These are phyloP conservation scores for Anacardium occidentale DNA, from an alignment of 345 rosid genomes.

Conservation along the genomic window DNA sequence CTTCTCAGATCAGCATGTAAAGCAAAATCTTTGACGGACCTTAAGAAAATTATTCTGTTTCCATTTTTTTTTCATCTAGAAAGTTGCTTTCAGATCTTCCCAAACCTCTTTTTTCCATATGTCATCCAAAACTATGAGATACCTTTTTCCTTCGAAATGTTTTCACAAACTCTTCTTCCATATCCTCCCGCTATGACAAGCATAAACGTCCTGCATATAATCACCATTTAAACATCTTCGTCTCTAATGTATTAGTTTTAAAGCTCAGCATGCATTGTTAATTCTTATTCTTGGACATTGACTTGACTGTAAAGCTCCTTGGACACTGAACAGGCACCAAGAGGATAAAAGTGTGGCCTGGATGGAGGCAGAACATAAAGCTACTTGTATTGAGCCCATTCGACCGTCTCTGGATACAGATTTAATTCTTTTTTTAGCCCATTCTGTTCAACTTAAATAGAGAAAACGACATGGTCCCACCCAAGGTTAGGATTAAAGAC, in stretches of 20 bases:
- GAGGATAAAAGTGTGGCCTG: no score
- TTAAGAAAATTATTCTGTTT: conserved; percentile 22
- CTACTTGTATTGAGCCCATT: no score
- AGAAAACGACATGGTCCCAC: no score
- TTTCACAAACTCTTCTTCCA: conserved; percentile 17
- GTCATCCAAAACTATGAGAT: conserved; percentile 25
- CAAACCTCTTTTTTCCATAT: conserved; percentile 26
- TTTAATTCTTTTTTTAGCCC: no score
- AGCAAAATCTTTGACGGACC: conserved; percentile 28
- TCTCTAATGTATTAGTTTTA: no score
- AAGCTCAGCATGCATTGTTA: not conserved
- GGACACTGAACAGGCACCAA: not conserved
- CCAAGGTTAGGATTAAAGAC: no score
- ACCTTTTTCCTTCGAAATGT: conserved; percentile 13
- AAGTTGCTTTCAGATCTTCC: conserved; percentile 22
- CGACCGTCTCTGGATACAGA: no score
- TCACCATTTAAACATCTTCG: not conserved
- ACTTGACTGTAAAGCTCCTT: not conserved
- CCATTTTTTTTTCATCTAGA: conserved; percentile 25
- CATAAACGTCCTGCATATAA: no score
- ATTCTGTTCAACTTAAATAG: no score
- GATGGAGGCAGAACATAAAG: no score
- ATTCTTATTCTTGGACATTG: not conserved
- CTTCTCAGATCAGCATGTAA: conserved; percentile 23
- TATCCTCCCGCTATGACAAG: no score